Evolutionary conservation across 1,139 yeast species (phyloP).

Genomic region (Scheffersomyces segobiensis): DNA sequence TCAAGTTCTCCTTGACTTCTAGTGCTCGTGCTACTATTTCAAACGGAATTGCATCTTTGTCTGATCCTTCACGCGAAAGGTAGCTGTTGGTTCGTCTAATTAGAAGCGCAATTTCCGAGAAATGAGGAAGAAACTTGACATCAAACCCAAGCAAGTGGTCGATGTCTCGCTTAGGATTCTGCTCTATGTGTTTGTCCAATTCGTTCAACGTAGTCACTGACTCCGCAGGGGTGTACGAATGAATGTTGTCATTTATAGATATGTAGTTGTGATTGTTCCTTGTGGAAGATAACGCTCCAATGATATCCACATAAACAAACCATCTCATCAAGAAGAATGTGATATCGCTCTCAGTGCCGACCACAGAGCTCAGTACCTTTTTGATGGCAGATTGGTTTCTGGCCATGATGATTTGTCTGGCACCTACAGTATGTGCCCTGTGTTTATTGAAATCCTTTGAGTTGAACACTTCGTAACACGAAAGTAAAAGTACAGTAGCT

Average conservation of each 20-base stretch:
- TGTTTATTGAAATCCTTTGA: slow-evolving; percentile 53
- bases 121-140: slow-evolving; percentile 49
- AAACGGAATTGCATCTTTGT: slow-evolving; percentile 26
- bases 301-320: slow-evolving; percentile 71
- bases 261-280: slow-evolving; percentile 30
- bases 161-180: slow-evolving; percentile 43
- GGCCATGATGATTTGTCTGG: slow-evolving; percentile 65
- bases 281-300: slow-evolving; percentile 57
- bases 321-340: slow-evolving; percentile 66
- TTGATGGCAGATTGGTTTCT: slow-evolving; percentile 20
- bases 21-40: slow-evolving; percentile 44
- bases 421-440: slow-evolving; percentile 69
- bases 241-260: slow-evolving; percentile 7
- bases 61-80: slow-evolving; percentile 11
- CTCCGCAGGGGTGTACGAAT: slow-evolving; percentile 8
- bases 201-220: neutral
- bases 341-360: slow-evolving; percentile 37
- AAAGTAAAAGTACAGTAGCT: slow-evolving; percentile 60
- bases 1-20: slow-evolving; percentile 43
- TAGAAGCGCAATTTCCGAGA: slow-evolving; percentile 46
- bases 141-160: slow-evolving; percentile 65
- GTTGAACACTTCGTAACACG: slow-evolving; percentile 62
- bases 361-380: neutral
- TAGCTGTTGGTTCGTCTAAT: slow-evolving; percentile 33
- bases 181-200: slow-evolving; percentile 7